A percentile compares a stretch with the other conserved stretches of the same genome.
Conservation (phyloP, 768 basidiomycete species). For the Calocybe indica region DNA sequence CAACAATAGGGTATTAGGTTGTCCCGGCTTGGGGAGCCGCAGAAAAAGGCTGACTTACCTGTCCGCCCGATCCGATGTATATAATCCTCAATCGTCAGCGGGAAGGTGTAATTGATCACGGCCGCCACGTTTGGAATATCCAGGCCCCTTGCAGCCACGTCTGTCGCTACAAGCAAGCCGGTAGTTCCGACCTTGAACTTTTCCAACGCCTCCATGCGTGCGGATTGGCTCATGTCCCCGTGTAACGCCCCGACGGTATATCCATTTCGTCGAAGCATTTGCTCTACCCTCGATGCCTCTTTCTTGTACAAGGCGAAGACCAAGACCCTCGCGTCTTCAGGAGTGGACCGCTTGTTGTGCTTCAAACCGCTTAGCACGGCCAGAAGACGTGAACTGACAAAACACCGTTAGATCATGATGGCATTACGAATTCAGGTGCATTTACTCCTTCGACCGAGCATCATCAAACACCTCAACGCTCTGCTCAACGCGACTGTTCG, state of each 20-base stretch:
- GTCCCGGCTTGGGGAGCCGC: conserved; percentile 11
- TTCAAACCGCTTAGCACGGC: conserved; percentile 46
- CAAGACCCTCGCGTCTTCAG: conserved; percentile 65
- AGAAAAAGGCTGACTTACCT: conserved; percentile 37
- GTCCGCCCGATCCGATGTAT: conserved; percentile 89
- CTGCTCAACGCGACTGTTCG: conserved; percentile 93
- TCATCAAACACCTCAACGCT: conserved; percentile 89
- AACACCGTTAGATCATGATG: background rate
- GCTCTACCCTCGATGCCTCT: conserved; percentile 88
- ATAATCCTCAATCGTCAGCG: conserved; percentile 91
- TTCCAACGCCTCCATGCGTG: conserved; percentile 80
- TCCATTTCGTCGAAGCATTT: conserved; percentile 64
- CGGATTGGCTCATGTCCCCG: conserved; percentile 84
- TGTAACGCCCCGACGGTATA: conserved; percentile 81
- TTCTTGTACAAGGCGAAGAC: conserved; percentile 98
- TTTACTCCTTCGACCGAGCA: conserved; percentile 80
- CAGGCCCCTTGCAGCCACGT: conserved; percentile 94
- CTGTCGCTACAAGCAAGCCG: conserved; percentile 87
- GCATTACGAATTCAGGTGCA: conserved; percentile 7
- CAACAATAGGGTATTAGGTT: conserved; percentile 8
- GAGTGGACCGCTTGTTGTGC: conserved; percentile 56
- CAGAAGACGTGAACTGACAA: conserved; percentile 51
- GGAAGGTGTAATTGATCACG: conserved; percentile 98
- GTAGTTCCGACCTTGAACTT: conserved; percentile 80
- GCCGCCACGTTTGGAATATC: conserved; percentile 95